Percentiles rank a stretch among this genome's conserved stretches.
Evolutionary conservation across 2,329 filamentous ascomycete species (phyloP).

Genomic region (Paecilomyces sp.): DNA sequence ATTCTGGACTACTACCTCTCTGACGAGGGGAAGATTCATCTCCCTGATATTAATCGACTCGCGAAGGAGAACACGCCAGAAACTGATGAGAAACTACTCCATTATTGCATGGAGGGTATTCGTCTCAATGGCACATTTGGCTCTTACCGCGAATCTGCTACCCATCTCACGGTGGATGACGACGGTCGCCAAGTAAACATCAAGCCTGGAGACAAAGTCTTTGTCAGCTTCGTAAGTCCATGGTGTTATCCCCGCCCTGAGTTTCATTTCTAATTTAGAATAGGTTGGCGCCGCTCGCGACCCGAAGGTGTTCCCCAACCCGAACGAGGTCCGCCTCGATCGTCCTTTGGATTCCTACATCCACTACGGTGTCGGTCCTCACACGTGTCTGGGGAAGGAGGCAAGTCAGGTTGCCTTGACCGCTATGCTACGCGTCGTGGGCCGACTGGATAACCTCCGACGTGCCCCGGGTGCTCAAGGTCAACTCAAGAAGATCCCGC

Average conservation of each 20-base stretch:
- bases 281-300: constrained; percentile 49
- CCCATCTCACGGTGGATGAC: constrained; percentile 45
- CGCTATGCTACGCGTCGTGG: constrained; percentile 61
- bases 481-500: constrained; percentile 57
- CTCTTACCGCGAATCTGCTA: constrained; percentile 51
- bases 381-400: constrained; percentile 56
- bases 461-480: constrained; percentile 59
- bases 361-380: constrained; percentile 56
- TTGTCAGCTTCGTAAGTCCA: constrained; percentile 52
- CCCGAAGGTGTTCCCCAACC: constrained; percentile 52
- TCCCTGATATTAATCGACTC: constrained; percentile 55
- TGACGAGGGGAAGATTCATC: constrained; percentile 46
- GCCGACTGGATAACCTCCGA: constrained; percentile 53
- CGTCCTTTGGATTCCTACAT: constrained; percentile 60
- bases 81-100: constrained; percentile 57
- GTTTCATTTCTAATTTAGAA: not conserved
- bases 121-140: constrained; percentile 59
- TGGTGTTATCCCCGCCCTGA: not conserved
- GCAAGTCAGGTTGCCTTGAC: constrained; percentile 56
- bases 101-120: constrained; percentile 65
- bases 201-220: constrained; percentile 52
- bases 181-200: constrained; percentile 44
- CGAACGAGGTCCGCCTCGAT: constrained; percentile 54
- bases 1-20: constrained; percentile 66
- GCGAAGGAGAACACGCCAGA: constrained; percentile 50